Conservation (phyloP, 805 yeast genomes). For the Cyberlindnera meyerae region DNA sequence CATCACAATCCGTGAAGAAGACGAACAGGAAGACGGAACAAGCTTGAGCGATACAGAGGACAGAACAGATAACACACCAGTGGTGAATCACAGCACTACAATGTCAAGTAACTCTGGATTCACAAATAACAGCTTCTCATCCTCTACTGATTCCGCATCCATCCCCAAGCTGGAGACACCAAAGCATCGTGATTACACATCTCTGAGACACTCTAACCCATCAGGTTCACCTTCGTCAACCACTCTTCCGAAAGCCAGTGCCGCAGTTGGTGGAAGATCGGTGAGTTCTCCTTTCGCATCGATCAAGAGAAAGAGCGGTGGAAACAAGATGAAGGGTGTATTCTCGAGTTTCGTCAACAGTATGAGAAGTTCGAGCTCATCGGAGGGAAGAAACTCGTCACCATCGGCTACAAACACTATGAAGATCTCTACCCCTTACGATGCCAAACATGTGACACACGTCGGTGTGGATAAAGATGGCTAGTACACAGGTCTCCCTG, state of each 20-base stretch:
- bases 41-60: conserved; percentile 3
- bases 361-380: conserved; percentile 38
- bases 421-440: conserved; percentile 86
- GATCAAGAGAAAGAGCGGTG: conserved; percentile 37
- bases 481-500: conserved; percentile 86
- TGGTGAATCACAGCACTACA: too few species aligned
- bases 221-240: conserved; percentile 14
- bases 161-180: conserved; percentile 14
- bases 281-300: conserved; percentile 23
- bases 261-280: conserved; percentile 17
- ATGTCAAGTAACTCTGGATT: too few species aligned
- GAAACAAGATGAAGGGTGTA: conserved; percentile 55
- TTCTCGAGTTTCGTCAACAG: conserved; percentile 43
- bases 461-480: conserved; percentile 88
- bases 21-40: conserved; percentile 1
- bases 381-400: conserved; percentile 14
- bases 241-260: conserved; percentile 13
- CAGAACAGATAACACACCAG: conserved; percentile 4
- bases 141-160: conserved; percentile 12
- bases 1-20: conserved; percentile 21
- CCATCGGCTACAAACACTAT: conserved; percentile 21
- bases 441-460: conserved; percentile 86
- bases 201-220: conserved; percentile 13
- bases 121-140: too few species aligned
- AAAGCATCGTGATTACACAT: conserved; percentile 6